A percentile compares a stretch with the other conserved stretches of the same genome.
phyloP scores from a whole-genome alignment of 257 asterid species.

The Solanum bulbocastanum region DNA sequence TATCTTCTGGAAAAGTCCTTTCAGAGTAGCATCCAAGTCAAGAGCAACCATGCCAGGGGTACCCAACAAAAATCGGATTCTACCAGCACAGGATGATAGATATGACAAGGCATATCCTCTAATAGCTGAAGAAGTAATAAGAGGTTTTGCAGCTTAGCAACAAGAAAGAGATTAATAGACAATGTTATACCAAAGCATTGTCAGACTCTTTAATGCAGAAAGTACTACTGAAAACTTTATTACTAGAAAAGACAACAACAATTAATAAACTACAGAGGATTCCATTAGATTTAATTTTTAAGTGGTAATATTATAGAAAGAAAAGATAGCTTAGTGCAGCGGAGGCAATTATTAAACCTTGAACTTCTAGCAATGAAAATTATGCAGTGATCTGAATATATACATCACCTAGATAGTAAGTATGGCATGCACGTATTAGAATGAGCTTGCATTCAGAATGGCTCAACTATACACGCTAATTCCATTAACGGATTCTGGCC shows the following conservation, averaged over 20 bases:
- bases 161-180: not conserved
- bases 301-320: not conserved
- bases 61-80: conserved; percentile 93
- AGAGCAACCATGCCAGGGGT: conserved; percentile 99
- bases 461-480: not conserved
- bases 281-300: not conserved
- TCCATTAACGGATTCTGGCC: not conserved
- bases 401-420: not conserved
- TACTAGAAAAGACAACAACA: not conserved
- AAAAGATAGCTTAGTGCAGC: not conserved
- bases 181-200: not conserved
- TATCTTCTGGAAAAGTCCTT: conserved; percentile 82
- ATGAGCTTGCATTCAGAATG: not conserved
- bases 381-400: not conserved
- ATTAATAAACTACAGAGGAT: not conserved
- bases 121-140: conserved; percentile 55
- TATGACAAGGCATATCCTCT: conserved; percentile 96
- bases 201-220: not conserved
- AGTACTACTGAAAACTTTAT: not conserved
- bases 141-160: conserved; percentile 2
- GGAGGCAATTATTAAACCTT: not conserved
- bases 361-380: not conserved
- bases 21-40: conserved; percentile 79
- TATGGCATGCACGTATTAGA: not conserved
- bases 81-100: conserved; percentile 93